These are phyloP conservation scores for Drechmeria coniospora DNA, from an alignment of 2,329 filamentous ascomycete species.

Conservation along the genomic window DNA sequence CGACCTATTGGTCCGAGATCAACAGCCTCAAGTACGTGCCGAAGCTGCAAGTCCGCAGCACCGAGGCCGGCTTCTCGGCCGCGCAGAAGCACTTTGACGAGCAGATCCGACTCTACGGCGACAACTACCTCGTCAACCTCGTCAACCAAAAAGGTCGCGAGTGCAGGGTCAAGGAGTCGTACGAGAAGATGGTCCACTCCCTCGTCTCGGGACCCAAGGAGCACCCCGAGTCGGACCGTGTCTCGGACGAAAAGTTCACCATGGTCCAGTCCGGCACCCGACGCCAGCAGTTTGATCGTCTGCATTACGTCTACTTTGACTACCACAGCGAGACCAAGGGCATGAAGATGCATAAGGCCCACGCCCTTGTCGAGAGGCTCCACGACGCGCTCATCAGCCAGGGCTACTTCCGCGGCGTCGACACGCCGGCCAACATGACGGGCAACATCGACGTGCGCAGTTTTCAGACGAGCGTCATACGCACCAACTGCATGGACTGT, in stretches of 20 bases:
- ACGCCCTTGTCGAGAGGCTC: constrained; percentile 71
- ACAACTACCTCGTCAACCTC: constrained; percentile 93
- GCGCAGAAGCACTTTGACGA: constrained; percentile 82
- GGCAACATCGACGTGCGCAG: constrained; percentile 67
- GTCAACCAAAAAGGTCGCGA: constrained; percentile 95
- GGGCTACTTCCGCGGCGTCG: constrained; percentile 83
- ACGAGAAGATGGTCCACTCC: constrained; percentile 74
- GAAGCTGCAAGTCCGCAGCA: constrained; percentile 71
- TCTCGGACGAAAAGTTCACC: constrained; percentile 67
- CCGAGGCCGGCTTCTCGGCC: constrained; percentile 65
- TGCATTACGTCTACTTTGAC: constrained; percentile 97
- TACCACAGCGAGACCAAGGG: constrained; percentile 97
- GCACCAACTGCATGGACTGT: constrained; percentile 99
- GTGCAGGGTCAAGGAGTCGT: constrained; percentile 76
- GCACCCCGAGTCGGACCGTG: constrained; percentile 44
- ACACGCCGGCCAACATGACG: constrained; percentile 57
- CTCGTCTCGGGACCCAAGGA: constrained; percentile 57
- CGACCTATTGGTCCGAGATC: constrained; percentile 90
- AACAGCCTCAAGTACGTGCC: constrained; percentile 88
- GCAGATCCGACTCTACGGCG: constrained; percentile 84
- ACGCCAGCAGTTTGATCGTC: constrained; percentile 54
- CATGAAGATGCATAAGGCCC: constrained; percentile 79
- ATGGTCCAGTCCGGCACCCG: constrained; percentile 50
- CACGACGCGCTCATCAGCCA: constrained; percentile 61
- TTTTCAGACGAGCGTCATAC: constrained; percentile 76